Conservation (phyloP, 1,284 basidiomycete genomes). For the Leccinum pachyderme region DNA sequence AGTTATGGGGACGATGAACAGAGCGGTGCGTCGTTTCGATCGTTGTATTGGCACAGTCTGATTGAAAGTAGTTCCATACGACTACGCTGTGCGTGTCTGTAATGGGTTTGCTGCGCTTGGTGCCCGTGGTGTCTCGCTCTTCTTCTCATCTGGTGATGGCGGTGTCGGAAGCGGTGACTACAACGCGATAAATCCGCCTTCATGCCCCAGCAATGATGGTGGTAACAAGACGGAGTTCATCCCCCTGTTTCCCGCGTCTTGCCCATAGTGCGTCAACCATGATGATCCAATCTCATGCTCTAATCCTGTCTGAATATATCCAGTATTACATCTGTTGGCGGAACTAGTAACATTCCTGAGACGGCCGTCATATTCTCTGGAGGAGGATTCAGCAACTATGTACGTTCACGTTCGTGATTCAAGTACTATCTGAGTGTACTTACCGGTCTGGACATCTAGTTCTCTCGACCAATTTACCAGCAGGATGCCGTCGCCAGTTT, state of each 20-base stretch:
- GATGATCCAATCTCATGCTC: not conserved
- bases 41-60: not conserved
- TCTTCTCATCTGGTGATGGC: slow-evolving; percentile 66
- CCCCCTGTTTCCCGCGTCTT: slow-evolving; percentile 53
- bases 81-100: slow-evolving; percentile 64
- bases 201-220: slow-evolving; percentile 61
- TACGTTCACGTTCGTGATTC: slow-evolving; percentile 4
- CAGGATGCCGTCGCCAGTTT: slow-evolving; percentile 27
- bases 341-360: slow-evolving; percentile 55
- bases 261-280: slow-evolving; percentile 37
- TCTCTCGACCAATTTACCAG: slow-evolving; percentile 22
- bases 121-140: slow-evolving; percentile 59
- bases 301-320: not conserved
- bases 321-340: slow-evolving; percentile 62
- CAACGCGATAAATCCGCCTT: slow-evolving; percentile 40
- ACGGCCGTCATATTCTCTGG: slow-evolving; percentile 57
- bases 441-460: slow-evolving; percentile 15
- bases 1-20: slow-evolving; percentile 65
- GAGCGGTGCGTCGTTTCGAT: slow-evolving; percentile 41
- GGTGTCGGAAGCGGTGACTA: slow-evolving; percentile 62
- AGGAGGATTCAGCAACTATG: slow-evolving; percentile 58
- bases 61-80: slow-evolving; percentile 50
- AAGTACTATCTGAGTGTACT: not conserved
- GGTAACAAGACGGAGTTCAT: slow-evolving; percentile 53
- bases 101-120: slow-evolving; percentile 55